These are phyloP conservation scores for Monosporascus sp. DNA, from an alignment of 2,329 filamentous ascomycete genomes.

Conservation along the genomic window DNA sequence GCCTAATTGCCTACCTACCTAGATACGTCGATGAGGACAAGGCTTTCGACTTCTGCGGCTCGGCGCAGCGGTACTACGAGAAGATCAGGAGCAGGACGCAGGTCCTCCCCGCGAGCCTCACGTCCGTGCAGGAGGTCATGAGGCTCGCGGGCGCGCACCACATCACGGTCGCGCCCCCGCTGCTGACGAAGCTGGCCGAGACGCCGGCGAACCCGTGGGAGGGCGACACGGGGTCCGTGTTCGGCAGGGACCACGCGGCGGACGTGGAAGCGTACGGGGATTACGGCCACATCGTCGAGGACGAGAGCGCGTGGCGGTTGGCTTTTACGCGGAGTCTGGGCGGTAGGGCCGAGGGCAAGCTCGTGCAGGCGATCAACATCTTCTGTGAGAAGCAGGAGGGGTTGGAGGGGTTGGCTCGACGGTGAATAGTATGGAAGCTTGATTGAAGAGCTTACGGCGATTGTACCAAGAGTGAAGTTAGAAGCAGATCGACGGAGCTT, in stretches of 20 bases:
- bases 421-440: not conserved
- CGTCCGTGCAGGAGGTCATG: conserved; percentile 53
- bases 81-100: conserved; percentile 36
- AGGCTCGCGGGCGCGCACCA: conserved; percentile 51
- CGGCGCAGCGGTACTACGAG: conserved; percentile 49
- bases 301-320: conserved; percentile 44
- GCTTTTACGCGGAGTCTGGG: conserved; percentile 43
- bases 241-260: conserved; percentile 6
- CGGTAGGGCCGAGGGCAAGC: conserved; percentile 45
- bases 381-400: conserved; percentile 52
- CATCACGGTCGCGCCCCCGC: conserved; percentile 51
- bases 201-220: conserved; percentile 28
- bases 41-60: conserved; percentile 44
- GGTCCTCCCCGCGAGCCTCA: conserved; percentile 53
- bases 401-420: conserved; percentile 34
- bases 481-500: too few species aligned
- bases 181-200: conserved; percentile 43
- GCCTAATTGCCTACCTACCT: not conserved
- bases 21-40: conserved; percentile 45
- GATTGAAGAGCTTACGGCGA: too few species aligned
- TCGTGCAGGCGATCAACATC: conserved; percentile 51
- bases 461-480: too few species aligned
- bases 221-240: conserved; percentile 25
- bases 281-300: conserved; percentile 21
- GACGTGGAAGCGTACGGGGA: conserved; percentile 8